Base-by-base conservation (phyloP, 2,329 filamentous ascomycete genomes). In the Aspergillus amoenus region DNA sequence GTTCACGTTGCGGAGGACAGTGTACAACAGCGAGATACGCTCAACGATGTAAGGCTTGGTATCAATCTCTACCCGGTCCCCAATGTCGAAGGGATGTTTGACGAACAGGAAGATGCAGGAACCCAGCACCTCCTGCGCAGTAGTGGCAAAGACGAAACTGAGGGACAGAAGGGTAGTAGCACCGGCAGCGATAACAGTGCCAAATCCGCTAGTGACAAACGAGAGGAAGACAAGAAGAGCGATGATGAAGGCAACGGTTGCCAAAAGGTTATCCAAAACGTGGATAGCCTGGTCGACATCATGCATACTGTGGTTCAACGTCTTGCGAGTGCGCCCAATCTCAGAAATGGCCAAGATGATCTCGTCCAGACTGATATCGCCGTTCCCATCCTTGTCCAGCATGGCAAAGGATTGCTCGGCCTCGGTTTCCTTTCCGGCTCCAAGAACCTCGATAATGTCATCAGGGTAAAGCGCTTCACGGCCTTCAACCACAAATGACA, bases 81-180 rank as follows among this genome's bases (percentile, higher is more conserved):
- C 93, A 21, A 97, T 92, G 71, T 99, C 94, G 73, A 90, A 97
- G 0, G 94, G 93, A 73, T 99, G 94, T 80, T 99, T 99, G 79
- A 97, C 91, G 68, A 99, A 99, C 1, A 99, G 80, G 80, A 99
- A 99, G 69, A 99, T 96, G 79, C 93, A 97, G 39, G 93, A 97
- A 68, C 93, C 93, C n/a, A 99, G 84, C 62, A 99, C 89, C 75
- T 99, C 94, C 75, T 97, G 93, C 3, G 89, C 88, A 1, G 93
- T 97, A 55, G 89, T 88, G 22, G 93, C 88, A 73, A 99, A 97
- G 66, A 97, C 89, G 78, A 99, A 99, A 4, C 93, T 97, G n/a
- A 97, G 80, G 5, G 93, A 97, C 9, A 99, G 85, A 42, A 99
- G 82, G 0, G 94, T 89, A 2, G 94, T 97, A 61, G 93, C 93